Evolutionary conservation across 805 yeast species (phyloP).

Genomic region (Danielia reshetovae): DNA sequence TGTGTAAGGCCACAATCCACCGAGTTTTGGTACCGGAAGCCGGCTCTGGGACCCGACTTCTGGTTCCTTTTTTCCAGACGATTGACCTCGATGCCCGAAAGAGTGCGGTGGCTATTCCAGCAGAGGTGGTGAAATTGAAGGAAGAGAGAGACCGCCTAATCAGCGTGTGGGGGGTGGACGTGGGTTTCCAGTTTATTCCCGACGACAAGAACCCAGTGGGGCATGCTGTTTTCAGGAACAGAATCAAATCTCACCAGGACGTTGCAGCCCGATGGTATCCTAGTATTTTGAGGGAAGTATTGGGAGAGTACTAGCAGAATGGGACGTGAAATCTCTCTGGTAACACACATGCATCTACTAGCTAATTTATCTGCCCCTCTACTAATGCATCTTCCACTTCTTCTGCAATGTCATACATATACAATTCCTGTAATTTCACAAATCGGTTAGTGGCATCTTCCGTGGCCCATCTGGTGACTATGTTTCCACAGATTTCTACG

Average conservation of each 20-base stretch:
- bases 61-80: slow-evolving; percentile 48
- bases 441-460: no score
- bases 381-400: no score
- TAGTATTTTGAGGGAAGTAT: slow-evolving; percentile 29
- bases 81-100: slow-evolving; percentile 37
- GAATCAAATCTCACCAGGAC: slow-evolving; percentile 43
- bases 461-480: no score
- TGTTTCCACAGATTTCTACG: no score
- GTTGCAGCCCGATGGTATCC: slow-evolving; percentile 44
- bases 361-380: neutral
- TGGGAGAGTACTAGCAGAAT: slow-evolving; percentile 21
- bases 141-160: slow-evolving; percentile 35
- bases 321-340: neutral
- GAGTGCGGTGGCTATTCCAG: slow-evolving; percentile 27
- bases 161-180: slow-evolving; percentile 32
- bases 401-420: no score
- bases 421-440: no score
- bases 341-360: neutral
- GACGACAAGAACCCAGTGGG: slow-evolving; percentile 43
- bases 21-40: slow-evolving; percentile 42
- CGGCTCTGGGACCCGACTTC: slow-evolving; percentile 38
- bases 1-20: slow-evolving; percentile 58
- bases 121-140: slow-evolving; percentile 23
- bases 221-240: slow-evolving; percentile 41
- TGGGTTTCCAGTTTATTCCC: slow-evolving; percentile 40